A percentile compares a stretch with the other conserved stretches of the same genome.
These are phyloP conservation scores for Aristolochia contorta DNA, from an alignment of 164 flowering plant species.

Conservation along the genomic window DNA sequence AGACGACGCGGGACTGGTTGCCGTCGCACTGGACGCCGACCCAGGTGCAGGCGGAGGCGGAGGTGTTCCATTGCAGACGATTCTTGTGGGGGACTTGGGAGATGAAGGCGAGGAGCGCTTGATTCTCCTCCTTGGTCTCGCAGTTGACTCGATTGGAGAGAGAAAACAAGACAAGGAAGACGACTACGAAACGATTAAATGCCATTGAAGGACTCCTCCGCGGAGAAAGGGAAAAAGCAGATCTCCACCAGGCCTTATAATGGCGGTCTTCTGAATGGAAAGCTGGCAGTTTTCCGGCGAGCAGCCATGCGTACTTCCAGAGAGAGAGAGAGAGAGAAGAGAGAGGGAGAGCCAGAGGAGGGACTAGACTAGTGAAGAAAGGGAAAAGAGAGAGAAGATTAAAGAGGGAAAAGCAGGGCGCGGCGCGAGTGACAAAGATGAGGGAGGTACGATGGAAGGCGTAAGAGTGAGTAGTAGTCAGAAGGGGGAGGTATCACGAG, in stretches of 20 bases:
- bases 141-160: neutral
- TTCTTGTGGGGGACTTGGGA: conserved; percentile 36
- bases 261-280: neutral
- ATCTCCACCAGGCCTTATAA: neutral
- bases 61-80: conserved; percentile 58
- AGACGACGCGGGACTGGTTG: conserved; percentile 24
- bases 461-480: conserved; percentile 1
- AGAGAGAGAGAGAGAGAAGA: conserved; percentile 3
- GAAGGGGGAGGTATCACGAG: neutral
- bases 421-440: neutral
- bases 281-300: conserved; percentile 3
- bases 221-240: neutral
- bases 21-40: conserved; percentile 63
- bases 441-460: neutral
- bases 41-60: conserved; percentile 69
- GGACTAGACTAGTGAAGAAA: conserved; percentile 3
- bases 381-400: neutral
- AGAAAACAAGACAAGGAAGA: neutral
- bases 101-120: conserved; percentile 63
- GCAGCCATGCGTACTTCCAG: neutral
- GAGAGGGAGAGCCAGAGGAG: neutral
- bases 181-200: neutral
- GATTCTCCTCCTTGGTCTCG: conserved; percentile 60
- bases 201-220: conserved; percentile 5
- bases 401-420: conserved; percentile 7